Evolutionary conservation across 140 eudicot genomes (phyloP), one percentile per base, ranked within the genome.

Genomic region (Bidens hawaiensis): DNA sequence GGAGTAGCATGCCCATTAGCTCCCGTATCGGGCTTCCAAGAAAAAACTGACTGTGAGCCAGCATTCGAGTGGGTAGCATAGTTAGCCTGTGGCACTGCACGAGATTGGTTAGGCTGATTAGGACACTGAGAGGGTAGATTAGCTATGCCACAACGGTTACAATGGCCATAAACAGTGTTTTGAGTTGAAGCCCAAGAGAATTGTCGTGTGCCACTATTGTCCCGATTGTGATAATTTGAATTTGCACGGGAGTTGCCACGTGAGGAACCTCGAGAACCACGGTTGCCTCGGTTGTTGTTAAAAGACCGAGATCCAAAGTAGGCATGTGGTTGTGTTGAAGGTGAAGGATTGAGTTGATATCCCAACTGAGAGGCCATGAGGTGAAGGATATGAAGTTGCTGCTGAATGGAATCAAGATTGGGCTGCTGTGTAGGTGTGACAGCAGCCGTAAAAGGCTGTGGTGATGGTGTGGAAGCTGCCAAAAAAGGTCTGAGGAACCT

Each of bases 21-120:
- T 3, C 68, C 42, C 1, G 38, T 62, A 23, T 62, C 26, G 7
- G 68, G 68, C 25, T 16, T 30, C 64, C 64, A 58, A 22, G 58
- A 21, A 9, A 31, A 6, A 8, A 30, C 57, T 3, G 60, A 25
- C 11, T 17, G 14, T 12, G 36, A 3, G 36, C 4, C 36, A 53
- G 38, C 38, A 7, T 24, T 21, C 14, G 38, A 53, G 19, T n/a
- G n/a, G n/a, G n/a, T n/a, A n/a, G n/a, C n/a, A n/a, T n/a, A n/a
- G n/a, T n/a, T n/a, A n/a, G n/a, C n/a, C n/a, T n/a, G n/a, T n/a
- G n/a, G n/a, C n/a, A n/a, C n/a, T n/a, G n/a, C n/a, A n/a, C n/a
- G n/a, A n/a, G n/a, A n/a, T n/a, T n/a, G n/a, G n/a, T n/a, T n/a
- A n/a, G n/a, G n/a, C n/a, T n/a, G n/a, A n/a, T n/a, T n/a, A n/a